Conservation (phyloP, 2,329 filamentous ascomycete genomes). For the Xylaria sp. region DNA sequence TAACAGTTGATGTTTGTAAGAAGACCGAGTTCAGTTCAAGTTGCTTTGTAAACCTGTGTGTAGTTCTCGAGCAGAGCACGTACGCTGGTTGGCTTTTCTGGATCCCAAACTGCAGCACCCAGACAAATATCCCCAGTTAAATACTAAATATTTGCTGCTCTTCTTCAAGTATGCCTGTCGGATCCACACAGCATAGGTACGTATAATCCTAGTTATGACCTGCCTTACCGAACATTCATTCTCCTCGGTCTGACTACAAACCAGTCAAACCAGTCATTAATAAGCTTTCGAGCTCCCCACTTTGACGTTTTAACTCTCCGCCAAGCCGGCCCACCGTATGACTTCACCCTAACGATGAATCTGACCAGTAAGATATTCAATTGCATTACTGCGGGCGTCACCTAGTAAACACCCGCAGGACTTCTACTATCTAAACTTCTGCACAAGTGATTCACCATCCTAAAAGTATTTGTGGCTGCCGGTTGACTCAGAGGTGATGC, state of each 20-base stretch:
- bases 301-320: conserved; percentile 1
- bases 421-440: neutral
- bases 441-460: neutral
- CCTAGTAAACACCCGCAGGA: neutral
- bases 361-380: neutral
- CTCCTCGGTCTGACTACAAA: conserved; percentile 16
- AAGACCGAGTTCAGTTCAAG: neutral
- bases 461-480: too few relatives aligned
- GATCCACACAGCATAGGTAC: neutral
- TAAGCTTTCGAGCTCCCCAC: conserved; percentile 25
- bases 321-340: conserved; percentile 6
- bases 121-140: neutral
- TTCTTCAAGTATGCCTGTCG: neutral
- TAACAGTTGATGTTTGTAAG: neutral
- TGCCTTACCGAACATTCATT: neutral
- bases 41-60: conserved; percentile 2
- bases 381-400: neutral
- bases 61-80: conserved; percentile 3
- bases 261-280: neutral
- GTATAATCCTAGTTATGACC: neutral
- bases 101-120: neutral
- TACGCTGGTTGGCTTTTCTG: neutral
- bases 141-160: neutral
- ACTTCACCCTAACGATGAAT: neutral
- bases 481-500: neutral